Evolutionary conservation across 176 grass and related monocot species (phyloP).

Genomic region (Calamus simplicifolius): DNA sequence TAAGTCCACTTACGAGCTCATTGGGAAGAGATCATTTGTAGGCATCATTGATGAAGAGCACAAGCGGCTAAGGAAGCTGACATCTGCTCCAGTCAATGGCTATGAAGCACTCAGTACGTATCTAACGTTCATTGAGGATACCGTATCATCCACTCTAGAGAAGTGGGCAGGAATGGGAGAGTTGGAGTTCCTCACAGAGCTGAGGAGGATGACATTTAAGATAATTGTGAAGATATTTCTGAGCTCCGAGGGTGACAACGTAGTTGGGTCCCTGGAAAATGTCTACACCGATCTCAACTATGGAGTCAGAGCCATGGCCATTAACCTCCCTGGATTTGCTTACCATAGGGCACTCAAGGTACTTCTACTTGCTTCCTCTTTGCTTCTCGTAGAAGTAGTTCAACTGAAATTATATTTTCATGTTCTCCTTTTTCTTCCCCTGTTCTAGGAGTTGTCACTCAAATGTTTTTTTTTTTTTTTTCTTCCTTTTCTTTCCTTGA

Average conservation of each 20-base stretch:
- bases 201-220: slow-evolving; percentile 59
- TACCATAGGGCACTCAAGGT: slow-evolving; percentile 56
- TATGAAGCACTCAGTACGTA: slow-evolving; percentile 71
- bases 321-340: slow-evolving; percentile 78
- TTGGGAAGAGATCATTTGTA: slow-evolving; percentile 75
- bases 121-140: slow-evolving; percentile 61
- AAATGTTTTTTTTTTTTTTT: no score
- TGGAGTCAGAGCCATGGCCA: slow-evolving; percentile 86
- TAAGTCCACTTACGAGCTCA: slow-evolving; percentile 53
- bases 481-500: no score
- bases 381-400: no score
- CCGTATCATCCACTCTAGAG: slow-evolving; percentile 36
- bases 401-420: no score
- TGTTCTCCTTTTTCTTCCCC: no score
- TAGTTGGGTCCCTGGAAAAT: slow-evolving; percentile 40
- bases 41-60: slow-evolving; percentile 66
- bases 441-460: no score
- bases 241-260: slow-evolving; percentile 28
- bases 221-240: slow-evolving; percentile 85
- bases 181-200: neutral
- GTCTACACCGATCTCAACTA: slow-evolving; percentile 86
- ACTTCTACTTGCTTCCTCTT: neutral
- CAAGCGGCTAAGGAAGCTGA: slow-evolving; percentile 57
- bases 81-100: slow-evolving; percentile 65
- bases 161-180: slow-evolving; percentile 27